Percentiles rank a stretch among this genome's conserved stretches.
Conservation (phyloP, 768 basidiomycete genomes). For the Mycena vulgaris region DNA sequence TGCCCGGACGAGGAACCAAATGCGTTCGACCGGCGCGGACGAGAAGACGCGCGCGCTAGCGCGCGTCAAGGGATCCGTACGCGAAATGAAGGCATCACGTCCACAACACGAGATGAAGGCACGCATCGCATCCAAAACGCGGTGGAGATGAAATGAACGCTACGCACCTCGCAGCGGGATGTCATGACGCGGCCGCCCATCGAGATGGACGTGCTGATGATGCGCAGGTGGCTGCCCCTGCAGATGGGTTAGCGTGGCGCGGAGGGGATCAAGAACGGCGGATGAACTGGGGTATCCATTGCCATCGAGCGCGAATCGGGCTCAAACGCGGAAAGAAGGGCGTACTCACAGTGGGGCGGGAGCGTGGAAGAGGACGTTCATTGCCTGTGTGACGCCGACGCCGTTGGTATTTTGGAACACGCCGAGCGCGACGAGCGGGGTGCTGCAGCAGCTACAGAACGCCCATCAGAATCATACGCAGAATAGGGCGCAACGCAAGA, state of each 20-base stretch:
- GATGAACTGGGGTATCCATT: no score
- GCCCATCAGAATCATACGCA: no score
- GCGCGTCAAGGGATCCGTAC: no score
- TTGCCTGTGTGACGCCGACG: conserved; percentile 81
- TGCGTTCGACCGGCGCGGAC: no score
- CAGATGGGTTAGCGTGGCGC: background rate
- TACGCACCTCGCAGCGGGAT: conserved; percentile 75
- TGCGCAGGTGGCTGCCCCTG: conserved; percentile 73
- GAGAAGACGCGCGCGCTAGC: no score
- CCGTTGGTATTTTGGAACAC: conserved; percentile 73
- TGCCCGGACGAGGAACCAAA: no score
- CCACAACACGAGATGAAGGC: no score
- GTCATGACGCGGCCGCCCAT: conserved; percentile 81
- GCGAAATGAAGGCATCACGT: no score
- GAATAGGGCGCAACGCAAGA: background rate
- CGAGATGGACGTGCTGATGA: conserved; percentile 75
- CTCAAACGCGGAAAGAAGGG: background rate
- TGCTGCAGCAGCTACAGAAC: conserved; percentile 80
- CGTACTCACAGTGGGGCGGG: conserved; percentile 72
- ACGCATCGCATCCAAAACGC: no score
- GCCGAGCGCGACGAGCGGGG: conserved; percentile 78
- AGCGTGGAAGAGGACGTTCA: conserved; percentile 80
- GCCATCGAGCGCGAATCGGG: no score
- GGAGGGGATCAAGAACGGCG: no score
- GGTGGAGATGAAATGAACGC: conserved; percentile 6